These are phyloP conservation scores for Kalanchoe fedtschenkoi DNA, from an alignment of 164 flowering plant genomes.

Conservation along the genomic window DNA sequence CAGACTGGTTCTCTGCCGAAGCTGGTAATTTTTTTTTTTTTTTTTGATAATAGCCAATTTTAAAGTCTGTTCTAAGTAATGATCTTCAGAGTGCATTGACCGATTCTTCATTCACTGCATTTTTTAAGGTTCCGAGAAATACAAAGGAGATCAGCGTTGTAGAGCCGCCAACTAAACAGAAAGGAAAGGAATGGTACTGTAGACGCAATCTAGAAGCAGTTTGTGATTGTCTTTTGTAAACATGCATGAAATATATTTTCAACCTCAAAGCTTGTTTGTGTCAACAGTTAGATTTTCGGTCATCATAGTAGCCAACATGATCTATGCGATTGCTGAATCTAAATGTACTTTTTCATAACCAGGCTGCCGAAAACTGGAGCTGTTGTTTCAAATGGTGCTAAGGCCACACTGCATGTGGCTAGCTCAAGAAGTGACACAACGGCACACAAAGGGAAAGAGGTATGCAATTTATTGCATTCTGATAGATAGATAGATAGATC, in stretches of 20 bases:
- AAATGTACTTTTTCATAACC: conserved; percentile 11
- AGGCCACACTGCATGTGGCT: conserved; percentile 20
- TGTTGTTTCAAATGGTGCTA: conserved; percentile 16
- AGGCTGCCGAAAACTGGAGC: conserved; percentile 27
- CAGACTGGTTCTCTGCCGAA: conserved; percentile 17
- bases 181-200: conserved; percentile 50
- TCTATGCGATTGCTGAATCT: not conserved
- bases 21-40: conserved; percentile 51
- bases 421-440: conserved; percentile 33
- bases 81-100: not conserved
- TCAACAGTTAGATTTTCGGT: not conserved
- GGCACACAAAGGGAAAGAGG: conserved; percentile 50
- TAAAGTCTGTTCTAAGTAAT: not conserved
- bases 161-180: conserved; percentile 17
- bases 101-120: not conserved
- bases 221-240: not conserved
- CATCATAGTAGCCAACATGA: not conserved
- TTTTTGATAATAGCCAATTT: too few relatives aligned
- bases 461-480: conserved; percentile 8
- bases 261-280: not conserved
- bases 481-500: not conserved
- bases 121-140: conserved; percentile 27
- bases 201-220: not conserved
- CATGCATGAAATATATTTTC: not conserved
- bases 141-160: conserved; percentile 23